These are phyloP conservation scores for Halenospora varia DNA, from an alignment of 495 filamentous ascomycete species.

Conservation along the genomic window DNA sequence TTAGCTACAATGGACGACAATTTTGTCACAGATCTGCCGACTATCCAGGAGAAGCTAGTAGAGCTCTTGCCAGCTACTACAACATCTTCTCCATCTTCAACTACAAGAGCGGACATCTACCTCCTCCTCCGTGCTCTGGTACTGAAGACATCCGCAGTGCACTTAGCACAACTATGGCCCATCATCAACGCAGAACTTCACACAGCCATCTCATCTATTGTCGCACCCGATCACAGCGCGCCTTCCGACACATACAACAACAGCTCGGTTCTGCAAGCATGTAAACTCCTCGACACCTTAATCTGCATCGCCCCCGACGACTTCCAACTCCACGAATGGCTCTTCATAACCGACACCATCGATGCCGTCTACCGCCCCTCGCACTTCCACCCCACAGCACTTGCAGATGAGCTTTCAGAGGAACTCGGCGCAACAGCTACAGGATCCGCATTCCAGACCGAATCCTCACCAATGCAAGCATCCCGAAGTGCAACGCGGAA, in stretches of 20 bases:
- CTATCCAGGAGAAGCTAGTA: conserved; percentile 75
- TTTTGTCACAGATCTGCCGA: conserved; percentile 69
- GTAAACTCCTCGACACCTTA: conserved; percentile 84
- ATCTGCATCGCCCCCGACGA: conserved; percentile 87
- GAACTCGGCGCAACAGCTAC: conserved; percentile 53
- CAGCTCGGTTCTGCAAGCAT: conserved; percentile 75
- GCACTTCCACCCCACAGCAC: conserved; percentile 66
- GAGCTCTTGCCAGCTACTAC: conserved; percentile 84
- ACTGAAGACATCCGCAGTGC: conserved; percentile 68
- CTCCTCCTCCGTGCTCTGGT: conserved; percentile 80
- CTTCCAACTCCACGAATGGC: conserved; percentile 93
- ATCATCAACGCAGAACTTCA: conserved; percentile 84
- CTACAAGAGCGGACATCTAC: conserved; percentile 82
- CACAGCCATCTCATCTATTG: conserved; percentile 71
- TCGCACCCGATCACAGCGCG: conserved; percentile 57
- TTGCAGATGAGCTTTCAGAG: conserved; percentile 84
- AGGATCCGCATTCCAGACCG: conserved; percentile 28
- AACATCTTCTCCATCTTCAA: conserved; percentile 87
- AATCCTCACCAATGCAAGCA: conserved; percentile 14
- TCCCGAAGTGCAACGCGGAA: conserved; percentile 23
- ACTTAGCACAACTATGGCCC: conserved; percentile 85
- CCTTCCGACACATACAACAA: conserved; percentile 69
- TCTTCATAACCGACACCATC: conserved; percentile 94
- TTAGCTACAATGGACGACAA: conserved; percentile 70
- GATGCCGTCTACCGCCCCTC: conserved; percentile 87